phyloP scores from a whole-genome alignment of 768 basidiomycete genomes.

The Psilocybe tampanensis region DNA sequence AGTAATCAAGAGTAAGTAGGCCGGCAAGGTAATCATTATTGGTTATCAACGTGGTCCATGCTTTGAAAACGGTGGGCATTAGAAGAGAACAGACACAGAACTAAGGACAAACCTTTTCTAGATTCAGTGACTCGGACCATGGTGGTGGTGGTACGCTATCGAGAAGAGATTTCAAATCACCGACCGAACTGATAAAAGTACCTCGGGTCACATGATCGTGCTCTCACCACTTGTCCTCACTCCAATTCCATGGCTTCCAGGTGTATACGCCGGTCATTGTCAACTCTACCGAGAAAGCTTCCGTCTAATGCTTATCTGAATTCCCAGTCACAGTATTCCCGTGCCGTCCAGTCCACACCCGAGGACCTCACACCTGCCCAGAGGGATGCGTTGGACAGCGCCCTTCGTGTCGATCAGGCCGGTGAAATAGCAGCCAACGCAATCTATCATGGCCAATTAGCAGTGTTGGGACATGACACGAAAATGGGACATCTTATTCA shows the following conservation, averaged over 20 bases:
- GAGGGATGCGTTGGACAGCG: slow-evolving; percentile 55
- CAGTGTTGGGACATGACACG: slow-evolving; percentile 64
- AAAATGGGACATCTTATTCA: slow-evolving; percentile 69
- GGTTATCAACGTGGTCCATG: slow-evolving; percentile 7
- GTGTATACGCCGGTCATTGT: slow-evolving; percentile 4
- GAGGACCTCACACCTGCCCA: slow-evolving; percentile 49
- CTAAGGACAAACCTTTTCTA: not conserved
- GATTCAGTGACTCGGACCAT: slow-evolving; percentile 1
- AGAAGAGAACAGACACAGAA: not conserved
- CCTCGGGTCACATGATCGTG: slow-evolving; percentile 14
- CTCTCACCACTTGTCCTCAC: not conserved
- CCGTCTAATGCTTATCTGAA: slow-evolving; percentile 53
- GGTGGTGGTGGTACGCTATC: not conserved
- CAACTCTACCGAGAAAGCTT: slow-evolving; percentile 6
- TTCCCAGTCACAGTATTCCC: slow-evolving; percentile 31
- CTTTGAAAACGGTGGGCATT: not conserved
- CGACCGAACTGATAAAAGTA: not conserved
- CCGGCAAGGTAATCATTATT: slow-evolving; percentile 6
- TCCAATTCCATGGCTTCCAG: not conserved
- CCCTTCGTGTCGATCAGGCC: slow-evolving; percentile 91
- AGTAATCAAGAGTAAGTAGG: slow-evolving; percentile 9
- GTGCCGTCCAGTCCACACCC: slow-evolving; percentile 59
- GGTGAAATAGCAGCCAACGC: slow-evolving; percentile 96
- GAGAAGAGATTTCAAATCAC: slow-evolving; percentile 1
- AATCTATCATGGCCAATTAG: slow-evolving; percentile 90